Base-by-base conservation (phyloP, 1,284 basidiomycete genomes). In the Chalciporus sp. region DNA sequence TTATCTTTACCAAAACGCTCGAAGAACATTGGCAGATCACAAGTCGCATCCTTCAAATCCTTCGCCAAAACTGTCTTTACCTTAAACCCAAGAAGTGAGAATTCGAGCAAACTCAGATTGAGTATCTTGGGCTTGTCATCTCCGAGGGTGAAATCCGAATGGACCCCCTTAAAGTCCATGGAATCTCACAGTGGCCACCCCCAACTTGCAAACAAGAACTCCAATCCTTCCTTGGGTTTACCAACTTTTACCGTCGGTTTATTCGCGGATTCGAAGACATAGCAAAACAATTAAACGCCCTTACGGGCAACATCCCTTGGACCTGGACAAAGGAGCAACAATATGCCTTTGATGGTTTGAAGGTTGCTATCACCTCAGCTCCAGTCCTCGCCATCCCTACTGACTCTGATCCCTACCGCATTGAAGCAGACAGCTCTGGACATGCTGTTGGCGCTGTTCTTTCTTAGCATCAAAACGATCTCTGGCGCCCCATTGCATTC, bases 21-120 rank as follows among this genome's bases (percentile, higher is more conserved):
- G 58, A 61, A 11, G 55, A 69, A 55, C 62, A 69, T 45, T 28
- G 26, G 2, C 14, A 44, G 7, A 57, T 69, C 23, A 61, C 68
- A 28, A 5, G 26, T 23, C 12, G 57, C 12, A 72, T 79, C 7
- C 58, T 80, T 0, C 29, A 67, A 11, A 53, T 62, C 7, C 64
- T 80, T 0, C 35, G 57, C 0, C 44, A 69, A 2, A 51, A 72
- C 35, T 28, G 57, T 0, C 64, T 75, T 0, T 67, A 45, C 39
- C 47, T 71, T 8, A 75, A 76, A 49, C 55, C 64, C 0, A 63
- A 69, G 40, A 78, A 78, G 56, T 78, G 76, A 58, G 51, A 64
- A 19, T 79, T 78, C 57, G 60, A 69, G 26, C n/a, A 57, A 10
- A 23, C 43, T 0, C 9, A 63, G 14, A 61, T 73, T 1, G 70